Evolutionary conservation across 1,284 basidiomycete genomes (phyloP).

Genomic region (Rhodotorula sp.): DNA sequence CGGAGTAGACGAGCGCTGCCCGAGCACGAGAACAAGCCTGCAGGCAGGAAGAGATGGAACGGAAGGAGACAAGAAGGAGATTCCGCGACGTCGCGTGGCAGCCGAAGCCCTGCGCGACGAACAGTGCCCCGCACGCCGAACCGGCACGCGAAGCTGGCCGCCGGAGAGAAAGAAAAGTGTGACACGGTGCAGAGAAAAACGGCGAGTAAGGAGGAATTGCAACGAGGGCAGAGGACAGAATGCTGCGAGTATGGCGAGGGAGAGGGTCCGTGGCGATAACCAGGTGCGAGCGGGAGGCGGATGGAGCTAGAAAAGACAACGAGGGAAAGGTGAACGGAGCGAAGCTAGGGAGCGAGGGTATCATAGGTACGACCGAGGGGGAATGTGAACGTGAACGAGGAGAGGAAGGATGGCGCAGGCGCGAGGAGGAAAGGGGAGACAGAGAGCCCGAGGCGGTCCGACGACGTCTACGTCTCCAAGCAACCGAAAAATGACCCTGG

Average conservation of each 20-base stretch:
- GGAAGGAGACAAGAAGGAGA: too few species aligned
- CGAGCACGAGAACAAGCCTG: too few species aligned
- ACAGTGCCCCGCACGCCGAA: too few species aligned
- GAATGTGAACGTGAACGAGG: neutral
- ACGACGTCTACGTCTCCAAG: neutral
- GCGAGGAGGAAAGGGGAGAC: neutral
- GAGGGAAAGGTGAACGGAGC: constrained; percentile 2
- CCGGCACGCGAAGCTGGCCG: too few species aligned
- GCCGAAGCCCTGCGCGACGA: too few species aligned
- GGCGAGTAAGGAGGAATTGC: neutral
- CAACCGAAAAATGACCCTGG: neutral
- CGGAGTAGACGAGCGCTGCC: too few species aligned
- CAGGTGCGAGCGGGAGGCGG: neutral
- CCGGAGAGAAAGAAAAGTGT: too few species aligned
- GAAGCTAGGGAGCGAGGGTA: neutral
- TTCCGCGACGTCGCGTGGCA: too few species aligned
- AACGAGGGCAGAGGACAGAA: neutral
- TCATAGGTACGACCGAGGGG: neutral
- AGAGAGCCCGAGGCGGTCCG: too few species aligned
- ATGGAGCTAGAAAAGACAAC: constrained; percentile 6
- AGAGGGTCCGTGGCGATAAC: constrained; percentile 1
- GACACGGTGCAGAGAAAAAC: too few species aligned
- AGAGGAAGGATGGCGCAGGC: neutral
- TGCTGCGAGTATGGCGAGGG: neutral
- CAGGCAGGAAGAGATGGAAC: too few species aligned